phyloP scores from a whole-genome alignment of 1,139 yeast genomes.

The Maudiozyma humilis region DNA sequence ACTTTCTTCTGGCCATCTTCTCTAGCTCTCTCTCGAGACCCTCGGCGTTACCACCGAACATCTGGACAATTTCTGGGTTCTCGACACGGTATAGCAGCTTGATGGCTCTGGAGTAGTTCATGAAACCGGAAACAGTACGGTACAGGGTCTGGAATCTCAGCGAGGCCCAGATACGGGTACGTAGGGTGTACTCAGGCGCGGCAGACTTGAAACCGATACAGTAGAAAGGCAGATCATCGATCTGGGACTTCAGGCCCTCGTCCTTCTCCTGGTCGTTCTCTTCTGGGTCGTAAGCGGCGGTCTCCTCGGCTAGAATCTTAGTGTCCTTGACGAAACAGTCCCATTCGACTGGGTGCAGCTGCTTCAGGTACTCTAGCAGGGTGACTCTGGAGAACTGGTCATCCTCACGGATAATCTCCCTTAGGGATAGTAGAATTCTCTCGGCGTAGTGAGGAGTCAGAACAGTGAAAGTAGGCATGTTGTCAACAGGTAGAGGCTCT shows the following conservation, averaged over 20 bases:
- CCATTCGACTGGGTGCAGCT: conserved; percentile 98
- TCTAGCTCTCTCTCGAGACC: conserved; percentile 90
- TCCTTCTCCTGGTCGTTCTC: conserved; percentile 56
- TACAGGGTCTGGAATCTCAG: conserved; percentile 95
- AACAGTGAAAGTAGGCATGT: conserved; percentile 98
- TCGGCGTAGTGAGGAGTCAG: conserved; percentile 97
- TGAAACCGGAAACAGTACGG: conserved; percentile 97
- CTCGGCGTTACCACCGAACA: conserved; percentile 97
- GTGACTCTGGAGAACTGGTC: conserved; percentile 98
- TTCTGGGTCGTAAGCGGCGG: conserved; percentile 74
- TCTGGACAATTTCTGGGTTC: conserved; percentile 96
- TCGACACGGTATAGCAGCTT: conserved; percentile 95
- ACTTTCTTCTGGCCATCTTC: conserved; percentile 98
- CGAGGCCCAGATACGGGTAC: conserved; percentile 99
- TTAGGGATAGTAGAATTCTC: conserved; percentile 85
- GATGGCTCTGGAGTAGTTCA: conserved; percentile 98
- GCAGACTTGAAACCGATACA: conserved; percentile 99
- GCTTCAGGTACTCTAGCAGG: conserved; percentile 89
- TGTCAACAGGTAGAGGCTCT: conserved; percentile 96
- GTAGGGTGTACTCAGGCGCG: conserved; percentile 95
- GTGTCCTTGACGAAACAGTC: conserved; percentile 98
- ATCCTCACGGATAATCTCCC: conserved; percentile 97
- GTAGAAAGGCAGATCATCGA: conserved; percentile 95
- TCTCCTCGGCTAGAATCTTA: conserved; percentile 95
- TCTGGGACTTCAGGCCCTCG: conserved; percentile 73